Conservation (phyloP, 1,284 basidiomycete genomes). For the Apiotrichum montevideense region DNA sequence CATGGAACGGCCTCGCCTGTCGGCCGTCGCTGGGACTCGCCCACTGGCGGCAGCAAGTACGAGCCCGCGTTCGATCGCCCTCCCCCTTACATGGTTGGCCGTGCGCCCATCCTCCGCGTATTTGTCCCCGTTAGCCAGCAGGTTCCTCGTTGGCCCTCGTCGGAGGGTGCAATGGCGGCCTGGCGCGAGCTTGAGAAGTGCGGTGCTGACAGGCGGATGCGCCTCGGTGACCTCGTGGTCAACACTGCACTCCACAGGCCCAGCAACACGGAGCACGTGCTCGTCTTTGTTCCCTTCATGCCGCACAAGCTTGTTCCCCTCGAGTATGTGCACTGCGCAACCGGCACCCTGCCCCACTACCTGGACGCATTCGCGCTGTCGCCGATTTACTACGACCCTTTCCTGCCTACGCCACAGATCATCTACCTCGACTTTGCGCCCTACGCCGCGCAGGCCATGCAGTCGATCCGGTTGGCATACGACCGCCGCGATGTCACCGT, state of each 20-base stretch:
- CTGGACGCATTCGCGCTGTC: conserved; percentile 44
- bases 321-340: conserved; percentile 33
- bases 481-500: conserved; percentile 44
- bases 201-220: conserved; percentile 40
- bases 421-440: conserved; percentile 44
- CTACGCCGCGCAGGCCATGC: conserved; percentile 32
- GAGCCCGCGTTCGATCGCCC: conserved; percentile 45
- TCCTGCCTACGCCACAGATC: conserved; percentile 43
- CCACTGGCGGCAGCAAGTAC: conserved; percentile 10
- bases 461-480: conserved; percentile 41
- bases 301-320: conserved; percentile 42
- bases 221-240: conserved; percentile 44
- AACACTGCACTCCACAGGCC: conserved; percentile 42
- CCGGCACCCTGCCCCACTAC: conserved; percentile 42
- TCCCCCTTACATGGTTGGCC: conserved; percentile 38
- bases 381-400: conserved; percentile 46
- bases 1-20: conserved; percentile 20
- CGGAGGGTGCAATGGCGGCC: conserved; percentile 37
- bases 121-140: conserved; percentile 41
- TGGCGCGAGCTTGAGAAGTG: conserved; percentile 44
- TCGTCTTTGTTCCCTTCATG: conserved; percentile 38
- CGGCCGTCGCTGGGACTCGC: conserved; percentile 16
- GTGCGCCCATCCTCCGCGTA: conserved; percentile 43
- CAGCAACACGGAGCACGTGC: conserved; percentile 35
- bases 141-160: conserved; percentile 42